Base-by-base conservation (phyloP, 495 filamentous ascomycete genomes). In the Aspergillus baeticus region DNA sequence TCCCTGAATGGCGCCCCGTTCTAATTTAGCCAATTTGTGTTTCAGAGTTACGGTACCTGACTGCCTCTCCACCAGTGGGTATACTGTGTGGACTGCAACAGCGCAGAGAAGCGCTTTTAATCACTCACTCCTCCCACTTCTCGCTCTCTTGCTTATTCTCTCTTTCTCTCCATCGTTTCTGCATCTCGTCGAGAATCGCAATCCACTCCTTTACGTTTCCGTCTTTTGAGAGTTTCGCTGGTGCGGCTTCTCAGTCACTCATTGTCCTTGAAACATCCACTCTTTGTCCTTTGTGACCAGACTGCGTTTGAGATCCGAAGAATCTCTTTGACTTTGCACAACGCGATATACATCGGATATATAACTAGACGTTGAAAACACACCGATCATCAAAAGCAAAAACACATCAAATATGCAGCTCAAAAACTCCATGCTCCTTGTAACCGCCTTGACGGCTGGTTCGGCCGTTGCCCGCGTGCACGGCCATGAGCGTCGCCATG, bases 401-500 rank as follows among this genome's bases (percentile, higher is more conserved):
- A 21, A 37, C 15, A 21, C 4, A 38, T 45, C 57, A 64, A 68
- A 51, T 20, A 78, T 78, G 75, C 69, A 72, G 54, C 44, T 75
- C 68, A 74, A 76, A 59, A 74, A 75, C 64, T 69, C 73, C 34
- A 35, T 72, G 50, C 52, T 74, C 39, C 61, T 77, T 52, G 47
- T 71, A 52, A 67, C 71, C 54, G 71, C 75, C 45, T 43, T 78
- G 68, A 71, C 73, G 62, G 74, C 74, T 58, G 67, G 73, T 50
- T 71, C 71, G 36, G 64, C 73, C 23, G 65, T 71, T 17, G 76
- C 71, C 59, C 76, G 74, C 60, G 52, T 69, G 22, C 76, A 78
- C 67, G 73, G 70, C 55, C 76, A 78, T 61, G 73, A 78, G 51
- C 76, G 74, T 58, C 76, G 76, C 55, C 74, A 78, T 53, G 61